These are phyloP conservation scores for Aureobasidium sp. DNA, from an alignment of 2,329 filamentous ascomycete species.

Conservation along the genomic window DNA sequence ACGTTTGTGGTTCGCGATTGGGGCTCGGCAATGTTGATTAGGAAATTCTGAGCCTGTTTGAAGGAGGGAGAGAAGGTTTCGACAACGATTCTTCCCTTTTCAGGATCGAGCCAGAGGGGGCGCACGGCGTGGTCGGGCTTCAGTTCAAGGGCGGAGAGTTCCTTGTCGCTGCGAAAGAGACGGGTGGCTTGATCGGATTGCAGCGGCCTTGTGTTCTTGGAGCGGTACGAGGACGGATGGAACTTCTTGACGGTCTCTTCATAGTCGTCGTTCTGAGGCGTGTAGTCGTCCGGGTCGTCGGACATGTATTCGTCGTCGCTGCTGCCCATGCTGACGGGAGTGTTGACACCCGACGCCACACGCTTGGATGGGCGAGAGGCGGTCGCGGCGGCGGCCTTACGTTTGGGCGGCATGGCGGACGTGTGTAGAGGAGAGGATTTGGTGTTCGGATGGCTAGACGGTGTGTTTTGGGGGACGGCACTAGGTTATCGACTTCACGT, in stretches of 20 bases:
- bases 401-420: constrained; percentile 30
- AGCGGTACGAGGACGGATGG: constrained; percentile 46
- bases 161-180: constrained; percentile 52
- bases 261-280: constrained; percentile 26
- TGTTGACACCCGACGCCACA: constrained; percentile 33
- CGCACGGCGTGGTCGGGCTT: constrained; percentile 86
- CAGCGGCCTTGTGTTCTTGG: constrained; percentile 36
- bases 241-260: constrained; percentile 49
- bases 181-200: constrained; percentile 49
- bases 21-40: constrained; percentile 93
- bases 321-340: constrained; percentile 39
- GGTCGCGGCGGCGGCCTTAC: constrained; percentile 32
- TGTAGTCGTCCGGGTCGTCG: constrained; percentile 21
- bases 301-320: constrained; percentile 50
- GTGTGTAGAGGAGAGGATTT: neutral
- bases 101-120: constrained; percentile 88
- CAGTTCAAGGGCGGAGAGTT: constrained; percentile 75
- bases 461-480: neutral
- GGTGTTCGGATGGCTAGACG: neutral
- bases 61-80: constrained; percentile 91
- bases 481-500: neutral
- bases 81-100: constrained; percentile 78
- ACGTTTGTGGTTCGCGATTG: constrained; percentile 82
- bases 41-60: constrained; percentile 81
- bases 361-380: constrained; percentile 30